These are phyloP conservation scores for Neospora caninum DNA, from an alignment of 169 alveolate species.

Conservation along the genomic window DNA sequence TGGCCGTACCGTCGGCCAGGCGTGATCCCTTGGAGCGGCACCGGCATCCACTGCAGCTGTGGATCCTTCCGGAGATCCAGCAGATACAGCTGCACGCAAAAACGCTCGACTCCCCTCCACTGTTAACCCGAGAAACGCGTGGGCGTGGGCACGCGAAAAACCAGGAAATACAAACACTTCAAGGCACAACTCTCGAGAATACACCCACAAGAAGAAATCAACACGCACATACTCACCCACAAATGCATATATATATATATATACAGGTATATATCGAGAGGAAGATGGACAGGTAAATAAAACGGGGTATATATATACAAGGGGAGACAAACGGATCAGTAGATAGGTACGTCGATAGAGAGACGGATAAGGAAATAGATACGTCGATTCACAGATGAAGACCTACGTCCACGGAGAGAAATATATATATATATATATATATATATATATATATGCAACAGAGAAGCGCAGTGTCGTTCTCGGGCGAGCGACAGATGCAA, in stretches of 20 bases:
- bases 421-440: neutral
- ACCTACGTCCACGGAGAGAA: neutral
- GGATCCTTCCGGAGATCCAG: constrained; percentile 95
- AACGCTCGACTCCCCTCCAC: neutral
- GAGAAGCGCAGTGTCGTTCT: neutral
- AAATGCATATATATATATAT: neutral
- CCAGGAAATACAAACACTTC: neutral
- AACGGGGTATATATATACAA: too few relatives aligned
- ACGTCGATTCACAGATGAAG: too few relatives aligned
- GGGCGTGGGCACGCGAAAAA: neutral
- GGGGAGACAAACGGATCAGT: too few relatives aligned
- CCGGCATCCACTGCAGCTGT: constrained; percentile 95
- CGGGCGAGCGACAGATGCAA: too few relatives aligned
- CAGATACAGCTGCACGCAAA: constrained; percentile 84
- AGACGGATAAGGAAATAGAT: too few relatives aligned
- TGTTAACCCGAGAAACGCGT: too few relatives aligned
- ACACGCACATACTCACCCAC: too few relatives aligned
- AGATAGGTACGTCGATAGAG: too few relatives aligned
- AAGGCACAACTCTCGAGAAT: neutral
- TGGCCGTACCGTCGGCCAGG: constrained; percentile 99
- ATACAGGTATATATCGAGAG: too few relatives aligned
- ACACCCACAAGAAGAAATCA: constrained; percentile 22
- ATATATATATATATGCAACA: neutral
- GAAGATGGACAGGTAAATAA: too few relatives aligned
- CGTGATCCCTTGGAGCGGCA: constrained; percentile 96